Conservation (phyloP, 2,329 filamentous ascomycete species). For the Tolypocladium amazonense region DNA sequence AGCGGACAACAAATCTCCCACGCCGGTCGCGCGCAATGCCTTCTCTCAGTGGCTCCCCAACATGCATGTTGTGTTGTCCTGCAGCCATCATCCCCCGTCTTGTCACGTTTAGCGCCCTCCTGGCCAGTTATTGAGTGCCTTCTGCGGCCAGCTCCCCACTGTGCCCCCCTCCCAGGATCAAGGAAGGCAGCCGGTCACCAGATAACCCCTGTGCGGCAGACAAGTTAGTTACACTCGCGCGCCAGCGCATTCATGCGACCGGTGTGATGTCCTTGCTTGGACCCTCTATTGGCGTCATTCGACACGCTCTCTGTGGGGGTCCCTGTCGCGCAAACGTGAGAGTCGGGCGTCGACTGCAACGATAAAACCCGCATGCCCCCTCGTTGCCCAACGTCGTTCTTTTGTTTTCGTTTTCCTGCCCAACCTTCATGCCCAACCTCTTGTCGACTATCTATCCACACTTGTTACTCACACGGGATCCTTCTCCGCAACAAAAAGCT, state of each 20-base stretch:
- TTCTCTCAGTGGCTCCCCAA: not conserved
- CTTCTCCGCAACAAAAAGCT: conserved; percentile 3
- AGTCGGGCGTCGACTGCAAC: conserved; percentile 19
- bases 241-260: conserved; percentile 39
- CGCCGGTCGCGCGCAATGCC: not conserved
- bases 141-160: conserved; percentile 21
- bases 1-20: not conserved
- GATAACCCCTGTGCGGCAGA: conserved; percentile 19
- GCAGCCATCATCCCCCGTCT: conserved; percentile 32
- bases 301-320: conserved; percentile 13
- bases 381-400: conserved; percentile 26
- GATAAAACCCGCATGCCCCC: conserved; percentile 42
- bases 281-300: conserved; percentile 5
- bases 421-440: conserved; percentile 29
- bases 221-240: conserved; percentile 25
- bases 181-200: conserved; percentile 26
- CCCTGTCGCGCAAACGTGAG: conserved; percentile 1
- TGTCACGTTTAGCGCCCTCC: conserved; percentile 18
- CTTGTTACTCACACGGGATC: conserved; percentile 5
- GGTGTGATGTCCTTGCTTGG: conserved; percentile 28
- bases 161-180: conserved; percentile 23
- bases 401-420: conserved; percentile 23
- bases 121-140: conserved; percentile 25
- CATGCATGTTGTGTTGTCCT: conserved; percentile 34
- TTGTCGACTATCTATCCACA: conserved; percentile 11